phyloP scores from a whole-genome alignment of 139 green algal genomes.

The Astrephomene gubernaculifera region DNA sequence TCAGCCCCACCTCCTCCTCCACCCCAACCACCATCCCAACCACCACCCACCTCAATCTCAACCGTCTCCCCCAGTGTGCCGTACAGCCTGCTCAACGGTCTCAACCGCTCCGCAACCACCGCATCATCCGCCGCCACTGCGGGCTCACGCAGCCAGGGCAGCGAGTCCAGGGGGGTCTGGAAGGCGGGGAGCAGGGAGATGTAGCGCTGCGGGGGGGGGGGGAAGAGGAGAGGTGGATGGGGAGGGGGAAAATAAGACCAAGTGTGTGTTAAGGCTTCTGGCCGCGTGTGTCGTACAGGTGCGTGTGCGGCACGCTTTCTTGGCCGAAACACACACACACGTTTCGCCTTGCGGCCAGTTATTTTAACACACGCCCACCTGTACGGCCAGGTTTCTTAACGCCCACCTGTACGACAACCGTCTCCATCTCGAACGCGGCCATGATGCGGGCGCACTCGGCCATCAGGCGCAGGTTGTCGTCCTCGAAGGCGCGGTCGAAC shows the following conservation, averaged over 20 bases:
- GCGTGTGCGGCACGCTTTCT: too few species aligned
- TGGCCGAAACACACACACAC: too few species aligned
- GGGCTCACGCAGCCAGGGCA: slow-evolving; percentile 13
- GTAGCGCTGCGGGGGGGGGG: slow-evolving; percentile 21
- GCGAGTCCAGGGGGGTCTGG: slow-evolving; percentile 7
- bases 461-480: slow-evolving; percentile 31
- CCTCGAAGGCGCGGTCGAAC: slow-evolving; percentile 30
- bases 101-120: slow-evolving; percentile 31
- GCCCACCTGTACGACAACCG: slow-evolving; percentile 21
- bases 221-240: too few species aligned
- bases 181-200: slow-evolving; percentile 32
- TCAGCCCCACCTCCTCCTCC: too few species aligned
- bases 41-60: slow-evolving; percentile 9
- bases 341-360: too few species aligned
- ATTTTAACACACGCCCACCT: too few species aligned
- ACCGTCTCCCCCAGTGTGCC: slow-evolving; percentile 13
- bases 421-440: slow-evolving; percentile 14
- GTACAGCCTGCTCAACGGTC: slow-evolving; percentile 22
- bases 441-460: slow-evolving; percentile 40
- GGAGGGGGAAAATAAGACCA: too few species aligned
- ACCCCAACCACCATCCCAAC: too few species aligned
- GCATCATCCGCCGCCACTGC: slow-evolving; percentile 22
- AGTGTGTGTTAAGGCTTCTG: too few species aligned
- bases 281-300: too few species aligned
- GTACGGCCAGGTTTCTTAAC: neutral